Evolutionary conservation across 768 basidiomycete genomes (phyloP).

Genomic region (Calocera cornea): DNA sequence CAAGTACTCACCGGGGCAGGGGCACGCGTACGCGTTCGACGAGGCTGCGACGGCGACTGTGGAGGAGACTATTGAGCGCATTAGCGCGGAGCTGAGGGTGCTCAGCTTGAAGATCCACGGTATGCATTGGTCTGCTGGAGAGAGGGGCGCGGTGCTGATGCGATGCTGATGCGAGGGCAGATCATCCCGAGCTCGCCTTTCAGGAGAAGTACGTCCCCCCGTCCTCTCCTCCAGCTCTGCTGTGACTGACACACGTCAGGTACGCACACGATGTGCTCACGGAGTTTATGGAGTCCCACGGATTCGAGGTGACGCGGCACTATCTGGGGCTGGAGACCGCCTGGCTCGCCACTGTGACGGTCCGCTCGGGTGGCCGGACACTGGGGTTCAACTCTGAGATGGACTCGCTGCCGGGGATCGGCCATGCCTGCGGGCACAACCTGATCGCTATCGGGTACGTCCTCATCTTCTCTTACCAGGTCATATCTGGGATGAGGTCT

Average conservation of each 20-base stretch:
- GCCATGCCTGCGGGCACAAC: constrained; percentile 55
- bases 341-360: constrained; percentile 54
- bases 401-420: constrained; percentile 40
- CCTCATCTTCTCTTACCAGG: not conserved
- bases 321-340: constrained; percentile 53
- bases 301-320: constrained; percentile 48
- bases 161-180: constrained; percentile 26
- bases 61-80: constrained; percentile 41
- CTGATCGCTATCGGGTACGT: constrained; percentile 49
- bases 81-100: constrained; percentile 40
- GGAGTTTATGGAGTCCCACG: constrained; percentile 48
- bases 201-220: constrained; percentile 61
- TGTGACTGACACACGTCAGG: constrained; percentile 25
- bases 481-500: no score
- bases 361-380: constrained; percentile 51
- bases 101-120: constrained; percentile 65
- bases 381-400: constrained; percentile 77
- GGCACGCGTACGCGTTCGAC: not conserved
- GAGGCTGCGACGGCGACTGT: constrained; percentile 29
- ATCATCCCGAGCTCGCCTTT: constrained; percentile 56
- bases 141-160: not conserved
- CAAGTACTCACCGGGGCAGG: no score
- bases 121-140: constrained; percentile 20
- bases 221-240: no score
- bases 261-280: constrained; percentile 61